Evolutionary conservation across 129 eudicot genomes (phyloP).

Genomic region (Heracleum sosnowskyi): DNA sequence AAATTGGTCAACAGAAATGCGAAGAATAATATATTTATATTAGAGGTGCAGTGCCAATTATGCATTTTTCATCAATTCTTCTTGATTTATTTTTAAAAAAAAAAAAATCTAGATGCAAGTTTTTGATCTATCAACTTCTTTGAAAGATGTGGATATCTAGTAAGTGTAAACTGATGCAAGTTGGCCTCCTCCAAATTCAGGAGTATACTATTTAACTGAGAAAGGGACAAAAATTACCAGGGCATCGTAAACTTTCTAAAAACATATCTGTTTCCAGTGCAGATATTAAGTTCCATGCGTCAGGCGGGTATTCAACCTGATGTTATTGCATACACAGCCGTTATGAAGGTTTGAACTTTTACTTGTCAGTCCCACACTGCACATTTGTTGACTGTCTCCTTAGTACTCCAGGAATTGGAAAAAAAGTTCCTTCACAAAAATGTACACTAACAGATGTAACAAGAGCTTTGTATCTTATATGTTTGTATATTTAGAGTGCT

Average conservation of each 20-base stretch:
- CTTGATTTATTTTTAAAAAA: not conserved
- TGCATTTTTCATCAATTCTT: not conserved
- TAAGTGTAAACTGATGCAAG: not conserved
- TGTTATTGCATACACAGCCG: slow-evolving; percentile 76
- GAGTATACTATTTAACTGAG: not conserved
- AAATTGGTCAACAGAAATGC: not conserved
- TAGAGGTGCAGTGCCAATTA: not conserved
- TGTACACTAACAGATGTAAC: not conserved
- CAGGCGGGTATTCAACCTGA: slow-evolving; percentile 75
- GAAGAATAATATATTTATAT: too few relatives aligned
- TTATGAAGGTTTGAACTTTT: slow-evolving; percentile 59
- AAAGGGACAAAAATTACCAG: not conserved
- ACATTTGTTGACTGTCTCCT: not conserved
- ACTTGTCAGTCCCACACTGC: not conserved
- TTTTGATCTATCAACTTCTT: not conserved
- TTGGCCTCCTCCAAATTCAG: not conserved
- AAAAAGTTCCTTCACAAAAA: not conserved
- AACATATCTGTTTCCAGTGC: slow-evolving; percentile 43
- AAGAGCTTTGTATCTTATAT: not conserved
- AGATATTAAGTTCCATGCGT: slow-evolving; percentile 77
- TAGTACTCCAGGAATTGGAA: not conserved
- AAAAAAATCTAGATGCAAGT: not conserved
- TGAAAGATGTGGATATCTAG: not conserved
- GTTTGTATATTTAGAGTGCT: slow-evolving; percentile 1
- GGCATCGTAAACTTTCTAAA: slow-evolving; percentile 12